Percentiles rank a stretch among this genome's conserved stretches.
These are phyloP conservation scores for Elongisporangium prolatum DNA, from an alignment of 352 stramenopile species.

Conservation along the genomic window DNA sequence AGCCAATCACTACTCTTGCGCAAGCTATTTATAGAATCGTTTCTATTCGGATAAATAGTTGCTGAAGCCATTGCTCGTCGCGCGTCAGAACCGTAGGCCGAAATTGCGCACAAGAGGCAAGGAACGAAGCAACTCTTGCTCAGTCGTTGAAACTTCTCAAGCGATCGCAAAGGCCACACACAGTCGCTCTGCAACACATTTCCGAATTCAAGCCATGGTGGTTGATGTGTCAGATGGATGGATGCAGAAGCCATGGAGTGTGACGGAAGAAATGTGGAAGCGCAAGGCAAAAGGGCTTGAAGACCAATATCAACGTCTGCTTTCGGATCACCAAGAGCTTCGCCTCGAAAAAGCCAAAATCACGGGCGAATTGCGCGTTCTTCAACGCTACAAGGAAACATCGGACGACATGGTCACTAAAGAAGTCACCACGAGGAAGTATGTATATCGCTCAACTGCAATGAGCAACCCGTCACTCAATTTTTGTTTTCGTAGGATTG, in stretches of 20 bases:
- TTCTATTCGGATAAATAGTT: not conserved
- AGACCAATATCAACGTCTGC: slow-evolving; percentile 62
- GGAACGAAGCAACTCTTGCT: not conserved
- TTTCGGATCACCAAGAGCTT: slow-evolving; percentile 67
- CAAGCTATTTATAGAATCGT: not conserved
- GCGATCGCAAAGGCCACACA: not conserved
- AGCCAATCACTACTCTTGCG: not conserved
- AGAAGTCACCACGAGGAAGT: slow-evolving; percentile 51
- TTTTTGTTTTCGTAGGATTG: slow-evolving; percentile 17
- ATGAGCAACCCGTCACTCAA: not conserved
- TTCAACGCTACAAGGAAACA: slow-evolving; percentile 72
- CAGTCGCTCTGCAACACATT: not conserved
- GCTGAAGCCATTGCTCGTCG: not conserved
- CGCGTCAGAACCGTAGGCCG: slow-evolving; percentile 2
- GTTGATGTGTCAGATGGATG: slow-evolving; percentile 47
- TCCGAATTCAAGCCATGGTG: slow-evolving; percentile 10
- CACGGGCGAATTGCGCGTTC: slow-evolving; percentile 55
- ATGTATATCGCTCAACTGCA: slow-evolving; percentile 3
- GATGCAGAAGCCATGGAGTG: slow-evolving; percentile 59
- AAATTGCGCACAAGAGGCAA: not conserved
- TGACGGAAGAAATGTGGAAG: slow-evolving; percentile 77
- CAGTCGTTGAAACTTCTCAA: no score
- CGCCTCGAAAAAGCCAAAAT: slow-evolving; percentile 65
- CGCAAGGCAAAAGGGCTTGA: slow-evolving; percentile 62
- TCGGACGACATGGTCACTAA: slow-evolving; percentile 60